A percentile compares a stretch with the other conserved stretches of the same genome.
Conservation (phyloP, 441 rosid species). For the Erysimum cheiri region DNA sequence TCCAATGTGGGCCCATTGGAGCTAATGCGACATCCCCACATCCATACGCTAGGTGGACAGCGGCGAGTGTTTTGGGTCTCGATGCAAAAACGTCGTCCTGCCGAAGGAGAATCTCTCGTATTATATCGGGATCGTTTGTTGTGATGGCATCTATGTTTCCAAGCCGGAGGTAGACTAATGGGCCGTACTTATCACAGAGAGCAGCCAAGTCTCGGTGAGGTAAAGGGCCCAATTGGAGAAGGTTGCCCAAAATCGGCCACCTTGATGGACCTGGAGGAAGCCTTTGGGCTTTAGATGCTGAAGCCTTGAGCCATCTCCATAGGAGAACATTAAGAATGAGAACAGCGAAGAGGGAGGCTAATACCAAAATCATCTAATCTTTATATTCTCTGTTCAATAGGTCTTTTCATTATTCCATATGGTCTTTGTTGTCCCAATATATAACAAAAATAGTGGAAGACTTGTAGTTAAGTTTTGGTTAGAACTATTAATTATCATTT, state of each 20-base stretch:
- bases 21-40: constrained; percentile 87
- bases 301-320: constrained; percentile 38
- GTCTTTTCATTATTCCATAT: neutral
- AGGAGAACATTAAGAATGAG: constrained; percentile 38
- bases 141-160: constrained; percentile 78
- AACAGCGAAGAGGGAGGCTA: constrained; percentile 26
- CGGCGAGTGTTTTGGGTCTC: constrained; percentile 78
- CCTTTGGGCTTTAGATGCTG: constrained; percentile 27
- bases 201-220: constrained; percentile 83
- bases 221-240: constrained; percentile 69
- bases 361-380: constrained; percentile 28
- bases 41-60: constrained; percentile 75
- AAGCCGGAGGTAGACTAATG: constrained; percentile 77
- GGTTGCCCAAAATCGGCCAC: constrained; percentile 87
- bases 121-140: constrained; percentile 71
- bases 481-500: constrained; percentile 4
- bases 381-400: neutral
- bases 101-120: constrained; percentile 68
- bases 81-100: constrained; percentile 86
- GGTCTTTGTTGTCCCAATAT: constrained; percentile 24
- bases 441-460: constrained; percentile 34
- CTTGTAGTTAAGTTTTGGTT: constrained; percentile 39
- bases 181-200: constrained; percentile 68
- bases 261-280: constrained; percentile 86
- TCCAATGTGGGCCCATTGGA: constrained; percentile 66